These are phyloP conservation scores for Senna tora DNA, from an alignment of 306 rosid species.

Conservation along the genomic window DNA sequence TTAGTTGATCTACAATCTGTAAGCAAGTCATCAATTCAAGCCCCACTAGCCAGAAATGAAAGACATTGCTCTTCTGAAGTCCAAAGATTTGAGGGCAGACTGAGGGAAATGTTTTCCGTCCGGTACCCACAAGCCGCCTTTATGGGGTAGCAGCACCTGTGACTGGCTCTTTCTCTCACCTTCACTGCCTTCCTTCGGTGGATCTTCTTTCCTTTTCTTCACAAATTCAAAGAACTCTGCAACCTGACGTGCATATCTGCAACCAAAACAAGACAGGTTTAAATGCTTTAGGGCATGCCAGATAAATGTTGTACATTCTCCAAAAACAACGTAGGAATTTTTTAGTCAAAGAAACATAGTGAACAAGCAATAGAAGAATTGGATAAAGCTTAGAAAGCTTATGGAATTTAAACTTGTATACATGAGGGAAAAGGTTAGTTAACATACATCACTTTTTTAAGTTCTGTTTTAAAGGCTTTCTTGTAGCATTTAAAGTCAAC, in stretches of 20 bases:
- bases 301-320: neutral
- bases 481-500: neutral
- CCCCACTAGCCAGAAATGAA: constrained; percentile 59
- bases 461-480: neutral
- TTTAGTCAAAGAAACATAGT: neutral
- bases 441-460: neutral
- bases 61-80: constrained; percentile 78
- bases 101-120: constrained; percentile 66
- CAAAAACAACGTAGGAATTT: constrained; percentile 1
- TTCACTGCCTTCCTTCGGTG: constrained; percentile 50
- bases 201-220: constrained; percentile 69
- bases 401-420: neutral
- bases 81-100: constrained; percentile 64
- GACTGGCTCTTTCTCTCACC: constrained; percentile 50
- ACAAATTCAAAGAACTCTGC: constrained; percentile 93
- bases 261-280: constrained; percentile 28
- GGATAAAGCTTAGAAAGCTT: too few species aligned
- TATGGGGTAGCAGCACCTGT: constrained; percentile 64
- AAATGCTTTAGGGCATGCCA: constrained; percentile 8
- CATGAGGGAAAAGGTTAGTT: neutral
- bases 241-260: constrained; percentile 96
- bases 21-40: neutral
- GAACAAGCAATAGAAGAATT: neutral
- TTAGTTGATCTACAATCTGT: constrained; percentile 26
- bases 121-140: constrained; percentile 78